Conservation (phyloP, 1,139 yeast genomes). For the Yamadazyma pseudoaaseri region DNA sequence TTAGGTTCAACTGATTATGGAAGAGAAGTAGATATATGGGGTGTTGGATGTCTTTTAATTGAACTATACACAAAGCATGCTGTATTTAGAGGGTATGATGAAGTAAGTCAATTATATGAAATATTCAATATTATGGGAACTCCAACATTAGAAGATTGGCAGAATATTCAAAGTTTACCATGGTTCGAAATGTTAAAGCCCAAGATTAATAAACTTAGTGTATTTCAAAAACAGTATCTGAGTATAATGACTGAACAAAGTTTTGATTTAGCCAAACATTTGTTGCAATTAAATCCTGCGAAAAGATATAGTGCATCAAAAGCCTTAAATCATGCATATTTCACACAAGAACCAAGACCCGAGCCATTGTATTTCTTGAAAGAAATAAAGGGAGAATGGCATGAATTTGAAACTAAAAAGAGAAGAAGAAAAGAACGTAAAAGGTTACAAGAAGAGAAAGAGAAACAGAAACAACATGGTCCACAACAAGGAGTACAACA, state of each 20-base stretch:
- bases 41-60: slow-evolving; percentile 86
- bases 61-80: slow-evolving; percentile 79
- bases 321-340: slow-evolving; percentile 80
- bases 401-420: slow-evolving; percentile 92
- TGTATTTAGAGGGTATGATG: slow-evolving; percentile 85
- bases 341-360: slow-evolving; percentile 65
- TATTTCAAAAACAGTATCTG: slow-evolving; percentile 49
- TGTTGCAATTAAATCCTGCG: slow-evolving; percentile 68
- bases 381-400: slow-evolving; percentile 83
- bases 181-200: slow-evolving; percentile 91
- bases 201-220: slow-evolving; percentile 39
- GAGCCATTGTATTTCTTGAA: slow-evolving; percentile 55
- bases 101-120: slow-evolving; percentile 74
- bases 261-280: slow-evolving; percentile 59
- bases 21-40: slow-evolving; percentile 94
- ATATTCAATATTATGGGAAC: slow-evolving; percentile 88
- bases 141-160: slow-evolving; percentile 77
- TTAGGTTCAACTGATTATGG: slow-evolving; percentile 90
- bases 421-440: slow-evolving; percentile 64
- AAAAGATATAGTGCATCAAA: slow-evolving; percentile 79
- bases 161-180: slow-evolving; percentile 70
- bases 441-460: slow-evolving; percentile 35
- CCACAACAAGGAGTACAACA: not conserved
- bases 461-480: slow-evolving; percentile 8
- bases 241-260: slow-evolving; percentile 52